Conservation (phyloP, 139 green algal species). For the Volvox reticuliferus region DNA sequence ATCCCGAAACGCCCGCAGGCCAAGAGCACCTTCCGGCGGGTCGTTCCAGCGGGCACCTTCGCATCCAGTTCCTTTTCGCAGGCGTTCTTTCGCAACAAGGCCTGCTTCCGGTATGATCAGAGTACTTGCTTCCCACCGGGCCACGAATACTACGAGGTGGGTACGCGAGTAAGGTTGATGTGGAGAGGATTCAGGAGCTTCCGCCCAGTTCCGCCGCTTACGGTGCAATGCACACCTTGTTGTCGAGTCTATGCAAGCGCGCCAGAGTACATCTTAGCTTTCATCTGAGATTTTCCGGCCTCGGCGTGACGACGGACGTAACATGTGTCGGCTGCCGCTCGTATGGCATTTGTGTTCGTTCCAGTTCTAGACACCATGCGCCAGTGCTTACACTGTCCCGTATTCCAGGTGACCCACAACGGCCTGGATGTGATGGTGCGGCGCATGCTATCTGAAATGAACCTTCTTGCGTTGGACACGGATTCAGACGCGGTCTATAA, state of each 20-base stretch:
- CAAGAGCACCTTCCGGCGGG: not conserved
- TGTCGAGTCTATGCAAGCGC: not conserved
- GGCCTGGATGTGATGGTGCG: conserved; percentile 47
- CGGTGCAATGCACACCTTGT: not conserved
- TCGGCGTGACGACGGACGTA: too few relatives aligned
- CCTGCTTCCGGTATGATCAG: conserved; percentile 18
- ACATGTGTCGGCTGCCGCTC: not conserved
- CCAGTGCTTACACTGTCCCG: too few relatives aligned
- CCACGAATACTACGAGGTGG: conserved; percentile 5
- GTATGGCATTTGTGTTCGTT: not conserved
- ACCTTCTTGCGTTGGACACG: conserved; percentile 11
- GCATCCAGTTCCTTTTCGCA: not conserved
- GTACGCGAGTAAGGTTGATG: not conserved
- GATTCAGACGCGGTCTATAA: conserved; percentile 16
- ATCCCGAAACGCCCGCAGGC: not conserved
- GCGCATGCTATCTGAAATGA: conserved; percentile 39
- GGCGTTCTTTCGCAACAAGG: conserved; percentile 8
- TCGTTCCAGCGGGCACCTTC: conserved; percentile 18
- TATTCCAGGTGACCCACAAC: conserved; percentile 37
- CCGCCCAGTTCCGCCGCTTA: not conserved
- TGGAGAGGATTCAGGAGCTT: not conserved
- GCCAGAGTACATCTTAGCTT: not conserved
- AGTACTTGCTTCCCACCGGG: not conserved
- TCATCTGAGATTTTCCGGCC: not conserved
- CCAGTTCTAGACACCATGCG: too few relatives aligned